A percentile compares a stretch with the other conserved stretches of the same genome.
These are phyloP conservation scores for Botrytis aclada DNA, from an alignment of 2,329 filamentous ascomycete genomes.

Conservation along the genomic window DNA sequence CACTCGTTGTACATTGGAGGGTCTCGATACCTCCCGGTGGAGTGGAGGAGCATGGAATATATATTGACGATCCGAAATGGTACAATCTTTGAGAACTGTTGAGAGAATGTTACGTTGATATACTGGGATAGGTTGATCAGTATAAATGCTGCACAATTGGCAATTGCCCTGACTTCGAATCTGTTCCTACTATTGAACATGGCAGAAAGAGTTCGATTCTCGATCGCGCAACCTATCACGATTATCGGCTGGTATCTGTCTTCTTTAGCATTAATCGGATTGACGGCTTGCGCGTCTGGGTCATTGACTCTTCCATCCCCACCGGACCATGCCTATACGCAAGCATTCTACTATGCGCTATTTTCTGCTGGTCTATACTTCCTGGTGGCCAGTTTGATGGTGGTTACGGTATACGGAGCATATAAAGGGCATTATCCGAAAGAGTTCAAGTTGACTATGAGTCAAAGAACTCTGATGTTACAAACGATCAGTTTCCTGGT, in stretches of 20 bases:
- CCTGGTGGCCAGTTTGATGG: constrained; percentile 70
- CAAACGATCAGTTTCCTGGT: constrained; percentile 84
- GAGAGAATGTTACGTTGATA: background rate
- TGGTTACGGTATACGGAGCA: constrained; percentile 77
- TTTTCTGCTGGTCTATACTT: constrained; percentile 77
- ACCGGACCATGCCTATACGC: constrained; percentile 62
- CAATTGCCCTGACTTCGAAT: constrained; percentile 74
- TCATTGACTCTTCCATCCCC: constrained; percentile 48
- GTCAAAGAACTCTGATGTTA: constrained; percentile 83
- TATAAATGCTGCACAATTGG: constrained; percentile 75
- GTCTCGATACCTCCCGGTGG: constrained; percentile 51
- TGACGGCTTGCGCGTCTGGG: constrained; percentile 63
- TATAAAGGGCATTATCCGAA: constrained; percentile 66
- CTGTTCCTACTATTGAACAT: constrained; percentile 84
- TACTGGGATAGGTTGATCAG: constrained; percentile 55
- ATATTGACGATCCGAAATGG: constrained; percentile 69
- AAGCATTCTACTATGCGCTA: constrained; percentile 84
- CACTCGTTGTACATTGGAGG: constrained; percentile 78
- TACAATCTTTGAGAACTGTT: constrained; percentile 39
- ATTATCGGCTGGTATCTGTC: constrained; percentile 74
- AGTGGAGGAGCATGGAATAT: constrained; percentile 51
- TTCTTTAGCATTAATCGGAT: constrained; percentile 62
- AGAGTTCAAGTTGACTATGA: constrained; percentile 73
- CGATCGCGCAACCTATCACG: constrained; percentile 76
- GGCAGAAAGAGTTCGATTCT: constrained; percentile 74